phyloP scores from a whole-genome alignment of 1,139 yeast species.

The Yamadazyma dushanensis region DNA sequence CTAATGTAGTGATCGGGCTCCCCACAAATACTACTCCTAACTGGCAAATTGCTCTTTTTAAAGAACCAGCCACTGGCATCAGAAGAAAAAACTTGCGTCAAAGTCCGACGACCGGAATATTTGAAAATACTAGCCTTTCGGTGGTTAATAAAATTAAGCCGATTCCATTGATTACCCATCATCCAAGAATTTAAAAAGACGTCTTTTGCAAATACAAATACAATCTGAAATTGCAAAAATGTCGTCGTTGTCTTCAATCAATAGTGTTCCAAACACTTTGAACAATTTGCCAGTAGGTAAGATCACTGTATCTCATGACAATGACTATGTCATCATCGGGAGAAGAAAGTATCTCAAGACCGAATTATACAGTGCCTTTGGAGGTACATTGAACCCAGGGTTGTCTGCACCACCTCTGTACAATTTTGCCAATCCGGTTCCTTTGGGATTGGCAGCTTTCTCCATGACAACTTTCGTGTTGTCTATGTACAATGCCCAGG shows the following conservation, averaged over 20 bases:
- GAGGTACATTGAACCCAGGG: conserved; percentile 55
- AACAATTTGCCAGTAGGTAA: conserved; percentile 20
- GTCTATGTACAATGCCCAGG: conserved; percentile 42
- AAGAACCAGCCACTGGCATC: conserved; percentile 1
- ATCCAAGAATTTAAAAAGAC: background rate
- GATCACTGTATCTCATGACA: conserved; percentile 22
- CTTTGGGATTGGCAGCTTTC: conserved; percentile 59
- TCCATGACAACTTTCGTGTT: conserved; percentile 50
- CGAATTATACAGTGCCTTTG: conserved; percentile 57
- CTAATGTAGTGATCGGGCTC: no score
- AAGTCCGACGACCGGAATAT: conserved; percentile 7
- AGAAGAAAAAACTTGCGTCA: background rate
- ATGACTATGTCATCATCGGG: conserved; percentile 30
- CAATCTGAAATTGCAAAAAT: background rate
- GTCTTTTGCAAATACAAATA: no score
- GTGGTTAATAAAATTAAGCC: no score
- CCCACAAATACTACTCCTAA: no score
- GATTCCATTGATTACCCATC: no score
- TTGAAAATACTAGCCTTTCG: background rate
- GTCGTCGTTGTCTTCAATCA: conserved; percentile 9
- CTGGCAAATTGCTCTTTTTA: background rate
- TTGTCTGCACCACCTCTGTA: conserved; percentile 21
- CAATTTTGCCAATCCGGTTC: conserved; percentile 56
- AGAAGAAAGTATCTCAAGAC: conserved; percentile 27
- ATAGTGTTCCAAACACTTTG: conserved; percentile 9